Percentiles rank a stretch among this genome's conserved stretches.
Evolutionary conservation across 495 filamentous ascomycete genomes (phyloP).

Genomic region (Monascus purpureus): DNA sequence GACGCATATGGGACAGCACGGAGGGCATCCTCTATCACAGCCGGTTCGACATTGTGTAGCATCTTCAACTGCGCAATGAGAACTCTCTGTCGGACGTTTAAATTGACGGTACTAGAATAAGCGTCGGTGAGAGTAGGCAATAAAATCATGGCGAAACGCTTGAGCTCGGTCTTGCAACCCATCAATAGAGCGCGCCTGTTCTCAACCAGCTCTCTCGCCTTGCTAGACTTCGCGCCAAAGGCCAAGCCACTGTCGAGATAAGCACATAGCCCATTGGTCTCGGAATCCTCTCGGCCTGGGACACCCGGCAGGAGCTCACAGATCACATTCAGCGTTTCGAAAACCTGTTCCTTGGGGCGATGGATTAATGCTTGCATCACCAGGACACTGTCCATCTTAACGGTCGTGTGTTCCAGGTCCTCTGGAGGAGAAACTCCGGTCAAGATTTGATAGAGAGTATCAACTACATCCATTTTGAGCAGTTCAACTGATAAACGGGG

Average conservation of each 20-base stretch:
- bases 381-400: conserved; percentile 89
- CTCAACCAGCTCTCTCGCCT: conserved; percentile 51
- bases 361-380: conserved; percentile 99
- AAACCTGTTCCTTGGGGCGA: conserved; percentile 89
- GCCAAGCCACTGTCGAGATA: conserved; percentile 24
- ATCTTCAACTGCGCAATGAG: conserved; percentile 92
- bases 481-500: conserved; percentile 77
- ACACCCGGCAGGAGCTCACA: conserved; percentile 76
- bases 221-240: conserved; percentile 21
- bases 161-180: conserved; percentile 70
- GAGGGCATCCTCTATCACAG: conserved; percentile 73
- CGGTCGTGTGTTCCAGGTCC: conserved; percentile 64
- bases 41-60: conserved; percentile 82
- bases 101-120: conserved; percentile 94
- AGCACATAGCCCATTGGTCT: conserved; percentile 37
- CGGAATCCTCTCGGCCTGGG: conserved; percentile 21
- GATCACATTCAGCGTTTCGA: conserved; percentile 94
- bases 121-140: conserved; percentile 94
- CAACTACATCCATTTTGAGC: conserved; percentile 92
- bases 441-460: conserved; percentile 94
- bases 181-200: conserved; percentile 65
- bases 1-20: conserved; percentile 95
- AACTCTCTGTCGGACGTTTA: conserved; percentile 95
- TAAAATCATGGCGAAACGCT: conserved; percentile 87
- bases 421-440: conserved; percentile 88